Evolutionary conservation across 2,329 filamentous ascomycete species (phyloP), one percentile per base, ranked within the genome.

Genomic region (Clonostachys solani): DNA sequence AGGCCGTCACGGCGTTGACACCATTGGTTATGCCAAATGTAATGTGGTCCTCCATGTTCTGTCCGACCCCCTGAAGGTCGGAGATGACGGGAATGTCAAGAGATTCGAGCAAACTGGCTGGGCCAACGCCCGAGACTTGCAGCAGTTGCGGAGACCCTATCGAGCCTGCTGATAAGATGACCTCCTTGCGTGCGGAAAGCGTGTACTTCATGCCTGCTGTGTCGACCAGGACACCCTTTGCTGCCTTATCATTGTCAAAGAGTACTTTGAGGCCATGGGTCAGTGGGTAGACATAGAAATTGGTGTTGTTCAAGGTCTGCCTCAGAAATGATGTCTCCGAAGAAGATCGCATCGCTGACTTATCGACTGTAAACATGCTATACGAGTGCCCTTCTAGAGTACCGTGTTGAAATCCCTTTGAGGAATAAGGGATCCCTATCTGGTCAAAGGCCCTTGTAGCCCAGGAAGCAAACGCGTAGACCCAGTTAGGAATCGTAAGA

Each of bases 41-140:
- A 19, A 94, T 66, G 0, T 90, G 95, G 2, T 77, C 83, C n/a
- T 37, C 80, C 12, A 95, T 71, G 63, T 88, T 83, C 52, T 89
- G 72, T 33, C 89, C 82, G 61, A 95, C 95, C 6, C 86, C 87
- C 5, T 80, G 75, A 3, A 79, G 66, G 52, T 83, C 70, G 1
- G 66, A 61, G 40, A 80, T 54, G 9, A 80, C 68, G 1, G 69
- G 61, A 47, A 83, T 81, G 18, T 65, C 60, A 54, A 74, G 51
- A 40, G 47, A 45, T 18, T 54, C 50, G 17, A 67, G 56, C 44
- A 65, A 60, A 2, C 44, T 51, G 15, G 52, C 56, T 3, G 61
- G 54, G 18, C 67, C 68, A 43, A 70, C 58, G 5, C 67, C 67
- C 16, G 60, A 65, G 6, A 66, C 54, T 53, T 66, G 61, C 4